Percentiles rank a stretch among this genome's conserved stretches.
Conservation (phyloP, 2,329 filamentous ascomycete genomes). For the Beauveria bassiana region DNA sequence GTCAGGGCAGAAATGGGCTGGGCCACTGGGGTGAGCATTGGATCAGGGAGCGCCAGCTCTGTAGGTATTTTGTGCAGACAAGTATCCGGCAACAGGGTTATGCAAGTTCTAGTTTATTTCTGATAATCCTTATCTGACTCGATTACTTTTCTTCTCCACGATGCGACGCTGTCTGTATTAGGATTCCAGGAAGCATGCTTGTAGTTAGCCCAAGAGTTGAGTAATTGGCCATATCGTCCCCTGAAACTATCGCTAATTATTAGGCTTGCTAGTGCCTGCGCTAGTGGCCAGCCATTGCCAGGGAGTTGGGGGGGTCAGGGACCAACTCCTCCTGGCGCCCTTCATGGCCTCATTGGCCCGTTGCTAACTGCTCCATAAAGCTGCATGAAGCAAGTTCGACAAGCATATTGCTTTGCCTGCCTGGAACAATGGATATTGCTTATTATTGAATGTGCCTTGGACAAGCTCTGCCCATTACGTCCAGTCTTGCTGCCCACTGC, state of each 20-base stretch:
- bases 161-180: not conserved
- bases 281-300: not conserved
- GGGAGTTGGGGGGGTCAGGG: not conserved
- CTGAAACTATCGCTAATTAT: conserved; percentile 6
- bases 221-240: not conserved
- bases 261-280: not conserved
- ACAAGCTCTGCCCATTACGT: not conserved
- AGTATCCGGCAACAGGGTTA: not conserved
- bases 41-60: not conserved
- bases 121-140: too few species aligned
- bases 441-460: not conserved
- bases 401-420: not conserved
- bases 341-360: not conserved
- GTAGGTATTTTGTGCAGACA: not conserved
- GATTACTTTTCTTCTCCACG: too few species aligned
- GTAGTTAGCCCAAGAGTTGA: too few species aligned
- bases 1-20: not conserved
- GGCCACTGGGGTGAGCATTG: not conserved
- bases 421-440: not conserved
- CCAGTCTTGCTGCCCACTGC: too few species aligned
- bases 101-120: not conserved
- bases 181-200: not conserved
- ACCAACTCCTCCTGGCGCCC: not conserved
- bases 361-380: not conserved
- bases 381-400: conserved; percentile 10